Evolutionary conservation across 108 stramenopile genomes (phyloP).

Genomic region (Schizochytrium sp.): DNA sequence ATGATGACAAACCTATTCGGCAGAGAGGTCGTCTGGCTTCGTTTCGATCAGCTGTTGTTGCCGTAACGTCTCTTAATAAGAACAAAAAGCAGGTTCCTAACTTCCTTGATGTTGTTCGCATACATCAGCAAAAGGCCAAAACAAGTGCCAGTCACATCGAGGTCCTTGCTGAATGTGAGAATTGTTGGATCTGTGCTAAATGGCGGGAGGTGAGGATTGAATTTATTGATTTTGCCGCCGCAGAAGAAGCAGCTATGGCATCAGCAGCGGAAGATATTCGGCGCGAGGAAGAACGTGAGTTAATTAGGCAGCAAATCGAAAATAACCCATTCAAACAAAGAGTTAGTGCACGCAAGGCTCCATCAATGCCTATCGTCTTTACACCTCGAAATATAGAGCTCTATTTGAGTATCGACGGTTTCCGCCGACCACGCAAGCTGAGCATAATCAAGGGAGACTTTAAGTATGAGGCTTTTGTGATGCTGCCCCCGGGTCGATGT

Average conservation of each 20-base stretch:
- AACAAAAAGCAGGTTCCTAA: constrained; percentile 1
- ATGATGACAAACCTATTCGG: background rate
- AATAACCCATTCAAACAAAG: constrained; percentile 16
- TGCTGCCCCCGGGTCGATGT: constrained; percentile 53
- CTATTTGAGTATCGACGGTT: constrained; percentile 4
- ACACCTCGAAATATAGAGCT: background rate
- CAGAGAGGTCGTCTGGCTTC: background rate
- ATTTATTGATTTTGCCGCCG: constrained; percentile 52
- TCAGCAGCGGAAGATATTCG: background rate
- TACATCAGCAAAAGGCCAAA: background rate
- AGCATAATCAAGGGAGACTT: constrained; percentile 29
- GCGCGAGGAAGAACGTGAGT: constrained; percentile 7
- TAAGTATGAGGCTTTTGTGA: constrained; percentile 21
- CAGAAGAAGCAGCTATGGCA: constrained; percentile 13
- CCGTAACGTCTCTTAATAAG: background rate
- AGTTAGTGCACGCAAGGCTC: background rate
- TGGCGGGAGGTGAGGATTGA: constrained; percentile 45
- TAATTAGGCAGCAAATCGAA: background rate
- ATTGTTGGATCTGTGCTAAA: constrained; percentile 38
- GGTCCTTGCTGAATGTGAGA: background rate
- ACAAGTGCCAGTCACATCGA: background rate
- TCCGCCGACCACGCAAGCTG: constrained; percentile 44
- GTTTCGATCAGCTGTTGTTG: constrained; percentile 15
- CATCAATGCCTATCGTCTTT: background rate
- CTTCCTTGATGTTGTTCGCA: constrained; percentile 6